Percentiles rank a stretch among this genome's conserved stretches.
These are phyloP conservation scores for Paracoccidioides brasiliensis DNA, from an alignment of 2,329 filamentous ascomycete species.

Conservation along the genomic window DNA sequence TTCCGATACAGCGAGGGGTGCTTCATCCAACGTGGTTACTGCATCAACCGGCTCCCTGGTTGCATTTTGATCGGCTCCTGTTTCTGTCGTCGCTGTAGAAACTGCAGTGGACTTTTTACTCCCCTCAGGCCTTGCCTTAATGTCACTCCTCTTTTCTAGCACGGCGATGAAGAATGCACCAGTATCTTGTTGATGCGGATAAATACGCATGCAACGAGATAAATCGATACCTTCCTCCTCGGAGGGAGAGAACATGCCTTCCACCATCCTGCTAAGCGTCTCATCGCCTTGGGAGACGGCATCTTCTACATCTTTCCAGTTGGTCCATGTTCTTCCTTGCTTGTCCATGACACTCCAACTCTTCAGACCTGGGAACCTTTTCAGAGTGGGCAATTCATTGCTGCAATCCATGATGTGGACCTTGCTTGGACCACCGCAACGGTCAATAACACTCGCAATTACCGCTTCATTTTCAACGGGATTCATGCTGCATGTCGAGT, in stretches of 20 bases:
- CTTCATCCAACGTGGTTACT: constrained; percentile 4
- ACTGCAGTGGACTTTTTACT: constrained; percentile 23
- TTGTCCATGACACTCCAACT: constrained; percentile 90
- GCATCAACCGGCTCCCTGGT: not conserved
- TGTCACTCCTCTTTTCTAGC: constrained; percentile 79
- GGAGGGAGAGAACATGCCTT: constrained; percentile 70
- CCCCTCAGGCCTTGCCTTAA: constrained; percentile 61
- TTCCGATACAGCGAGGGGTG: constrained; percentile 16
- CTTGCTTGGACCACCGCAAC: constrained; percentile 71
- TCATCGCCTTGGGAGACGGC: constrained; percentile 43
- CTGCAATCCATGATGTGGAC: constrained; percentile 77
- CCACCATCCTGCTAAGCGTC: constrained; percentile 55
- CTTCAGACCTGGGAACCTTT: constrained; percentile 62
- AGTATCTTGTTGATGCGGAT: constrained; percentile 90
- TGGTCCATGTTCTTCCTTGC: constrained; percentile 61
- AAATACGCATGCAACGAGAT: constrained; percentile 84
- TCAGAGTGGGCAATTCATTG: constrained; percentile 60
- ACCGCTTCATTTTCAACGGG: constrained; percentile 95
- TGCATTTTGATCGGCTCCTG: not conserved
- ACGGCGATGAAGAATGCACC: constrained; percentile 97
- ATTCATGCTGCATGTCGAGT: constrained; percentile 98
- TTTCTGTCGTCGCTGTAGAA: constrained; percentile 1
- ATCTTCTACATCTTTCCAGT: constrained; percentile 67
- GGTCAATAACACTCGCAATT: constrained; percentile 71
- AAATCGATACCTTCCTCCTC: constrained; percentile 54